These are phyloP conservation scores for Penicillium herquei DNA, from an alignment of 495 filamentous ascomycete species.

Conservation along the genomic window DNA sequence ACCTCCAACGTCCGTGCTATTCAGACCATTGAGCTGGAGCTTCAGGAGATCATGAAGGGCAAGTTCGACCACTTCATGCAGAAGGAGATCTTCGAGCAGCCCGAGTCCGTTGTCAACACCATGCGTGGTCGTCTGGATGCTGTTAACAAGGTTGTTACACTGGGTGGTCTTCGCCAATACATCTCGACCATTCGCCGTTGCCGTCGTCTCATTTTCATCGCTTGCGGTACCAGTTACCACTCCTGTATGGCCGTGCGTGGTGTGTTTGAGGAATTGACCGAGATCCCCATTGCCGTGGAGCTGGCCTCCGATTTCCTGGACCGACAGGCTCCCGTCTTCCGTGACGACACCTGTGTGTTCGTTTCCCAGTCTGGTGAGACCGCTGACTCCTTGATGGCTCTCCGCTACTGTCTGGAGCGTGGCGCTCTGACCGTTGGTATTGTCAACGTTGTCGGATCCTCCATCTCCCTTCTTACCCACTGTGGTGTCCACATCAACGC, in stretches of 20 bases:
- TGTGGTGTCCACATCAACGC: constrained; percentile 99
- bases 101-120: constrained; percentile 97
- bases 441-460: constrained; percentile 96
- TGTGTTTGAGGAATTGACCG: constrained; percentile 94
- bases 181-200: constrained; percentile 95
- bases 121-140: constrained; percentile 98
- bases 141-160: constrained; percentile 87
- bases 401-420: constrained; percentile 95
- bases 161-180: constrained; percentile 93
- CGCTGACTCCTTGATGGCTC: constrained; percentile 95
- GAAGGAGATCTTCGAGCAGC: constrained; percentile 99
- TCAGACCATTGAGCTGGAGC: constrained; percentile 95
- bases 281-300: constrained; percentile 96
- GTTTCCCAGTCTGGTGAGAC: constrained; percentile 99
- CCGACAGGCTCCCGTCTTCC: constrained; percentile 96
- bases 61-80: constrained; percentile 99
- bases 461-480: constrained; percentile 96
- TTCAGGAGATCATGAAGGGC: constrained; percentile 99
- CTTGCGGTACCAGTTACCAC: constrained; percentile 96
- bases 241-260: constrained; percentile 99
- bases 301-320: constrained; percentile 98
- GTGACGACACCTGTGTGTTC: constrained; percentile 98
- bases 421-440: constrained; percentile 96
- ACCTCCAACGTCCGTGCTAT: constrained; percentile 95
- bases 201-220: constrained; percentile 95